phyloP scores from a whole-genome alignment of 306 rosid genomes.

The Cucumis cinereus region DNA sequence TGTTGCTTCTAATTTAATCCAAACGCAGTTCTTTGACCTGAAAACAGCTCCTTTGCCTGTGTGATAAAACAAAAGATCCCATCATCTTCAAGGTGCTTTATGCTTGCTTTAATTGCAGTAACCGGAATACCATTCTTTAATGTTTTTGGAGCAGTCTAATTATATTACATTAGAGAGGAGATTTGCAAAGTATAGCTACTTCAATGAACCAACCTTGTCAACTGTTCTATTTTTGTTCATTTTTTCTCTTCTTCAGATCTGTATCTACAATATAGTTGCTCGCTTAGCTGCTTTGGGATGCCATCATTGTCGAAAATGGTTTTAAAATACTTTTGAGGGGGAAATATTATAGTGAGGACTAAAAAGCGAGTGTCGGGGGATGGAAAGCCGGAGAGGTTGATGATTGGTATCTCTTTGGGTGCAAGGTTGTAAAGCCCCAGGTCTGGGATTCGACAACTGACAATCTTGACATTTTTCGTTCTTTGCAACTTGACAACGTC shows the following conservation, averaged over 20 bases:
- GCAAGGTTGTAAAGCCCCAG: too few relatives aligned
- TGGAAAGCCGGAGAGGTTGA: not conserved
- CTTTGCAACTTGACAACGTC: too few relatives aligned
- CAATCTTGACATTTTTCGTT: too few relatives aligned
- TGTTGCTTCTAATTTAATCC: not conserved
- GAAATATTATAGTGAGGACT: too few relatives aligned
- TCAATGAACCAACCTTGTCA: not conserved
- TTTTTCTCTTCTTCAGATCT: too few relatives aligned
- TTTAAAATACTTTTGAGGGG: too few relatives aligned
- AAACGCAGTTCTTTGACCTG: not conserved
- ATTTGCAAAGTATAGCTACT: not conserved
- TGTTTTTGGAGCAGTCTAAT: not conserved
- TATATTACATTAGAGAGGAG: not conserved
- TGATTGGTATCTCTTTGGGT: not conserved
- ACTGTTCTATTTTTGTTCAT: not conserved
- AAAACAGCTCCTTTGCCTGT: not conserved
- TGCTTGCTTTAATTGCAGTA: not conserved
- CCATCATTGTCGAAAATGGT: too few relatives aligned
- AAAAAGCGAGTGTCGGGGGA: too few relatives aligned
- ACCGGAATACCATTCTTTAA: not conserved
- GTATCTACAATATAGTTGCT: too few relatives aligned
- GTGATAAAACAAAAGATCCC: not conserved
- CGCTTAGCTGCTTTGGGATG: too few relatives aligned
- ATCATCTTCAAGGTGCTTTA: not conserved
- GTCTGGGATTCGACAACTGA: too few relatives aligned